Base-by-base conservation (phyloP, 495 filamentous ascomycete species). In the Mytilinidion resinicola region DNA sequence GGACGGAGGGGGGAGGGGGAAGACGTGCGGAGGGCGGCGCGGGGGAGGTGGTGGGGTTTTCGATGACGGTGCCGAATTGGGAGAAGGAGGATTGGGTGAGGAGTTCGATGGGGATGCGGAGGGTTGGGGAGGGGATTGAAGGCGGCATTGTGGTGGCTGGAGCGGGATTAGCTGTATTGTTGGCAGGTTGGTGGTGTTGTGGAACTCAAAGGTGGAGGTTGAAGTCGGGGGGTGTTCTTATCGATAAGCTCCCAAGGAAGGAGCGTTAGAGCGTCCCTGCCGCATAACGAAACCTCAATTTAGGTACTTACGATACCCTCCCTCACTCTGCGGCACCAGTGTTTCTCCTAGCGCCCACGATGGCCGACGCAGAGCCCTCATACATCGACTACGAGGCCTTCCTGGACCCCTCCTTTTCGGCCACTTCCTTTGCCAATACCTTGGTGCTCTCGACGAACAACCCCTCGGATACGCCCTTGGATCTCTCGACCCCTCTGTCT, bases 321-420 rank as follows among this genome's bases (percentile, higher is more conserved):
- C 11, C 10, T 11, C n/a, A 52, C 21, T 52, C 15, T 49, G 14
- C 33, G 19, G 14, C 51, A 34, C 50, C 20, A 55, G 36, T 19
- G 34, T 52, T 56, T 47, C 36, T 51, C 17, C 15, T 48, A 39
- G 34, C 51, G 17, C 10, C 51, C 55, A 62, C 9, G 21, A 71
- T 71, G 69, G 58, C 69, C 48, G 71, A 74, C 12, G 75, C 76
- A 33, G 85, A 86, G 47, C 80, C 84, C 15, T 95, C 92, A 14
- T 98, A 98, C 76, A 91, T 98, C 71, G 91, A 98, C 78, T 96
- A 96, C 74, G 89, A 95, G 66, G 77, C 88, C 63, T 95, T 98
- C 73, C 80, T 96, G 60, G 84, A 88, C 62, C 90, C 92, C 2
- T 67, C 78, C 48, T 97, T 98, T 76, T 87, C 82, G 10, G 80